phyloP scores from a whole-genome alignment of 768 basidiomycete genomes.

The Lactarius indigo region DNA sequence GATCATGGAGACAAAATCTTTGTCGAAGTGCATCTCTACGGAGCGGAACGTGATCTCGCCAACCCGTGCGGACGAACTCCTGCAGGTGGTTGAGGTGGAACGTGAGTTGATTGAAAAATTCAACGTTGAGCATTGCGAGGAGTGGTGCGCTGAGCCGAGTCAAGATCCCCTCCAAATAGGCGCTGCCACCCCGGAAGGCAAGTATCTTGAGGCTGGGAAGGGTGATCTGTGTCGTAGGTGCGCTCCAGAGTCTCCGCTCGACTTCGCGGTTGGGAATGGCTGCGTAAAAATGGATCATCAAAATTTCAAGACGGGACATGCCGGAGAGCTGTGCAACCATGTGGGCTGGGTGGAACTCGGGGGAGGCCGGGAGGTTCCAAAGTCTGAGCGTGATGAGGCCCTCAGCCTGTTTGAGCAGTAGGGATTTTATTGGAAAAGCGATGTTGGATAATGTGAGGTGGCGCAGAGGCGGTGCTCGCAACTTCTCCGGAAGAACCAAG shows the following conservation, averaged over 20 bases:
- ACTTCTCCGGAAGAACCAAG: not conserved
- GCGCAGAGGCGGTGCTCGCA: slow-evolving; percentile 1
- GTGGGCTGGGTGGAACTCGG: slow-evolving; percentile 1
- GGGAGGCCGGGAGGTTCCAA: not conserved
- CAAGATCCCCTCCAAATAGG: slow-evolving; percentile 3
- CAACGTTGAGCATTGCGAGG: not conserved
- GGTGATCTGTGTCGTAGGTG: not conserved
- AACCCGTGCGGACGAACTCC: not conserved
- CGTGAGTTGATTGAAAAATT: not conserved
- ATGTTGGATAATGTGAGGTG: slow-evolving; percentile 6
- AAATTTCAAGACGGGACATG: slow-evolving; percentile 6
- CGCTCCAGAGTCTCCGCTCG: not conserved
- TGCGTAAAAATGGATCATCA: slow-evolving; percentile 3
- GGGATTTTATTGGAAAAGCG: not conserved
- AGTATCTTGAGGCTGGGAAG: not conserved
- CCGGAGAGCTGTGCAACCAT: not conserved
- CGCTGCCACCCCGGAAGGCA: not conserved
- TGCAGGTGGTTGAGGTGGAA: not conserved
- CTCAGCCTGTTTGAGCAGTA: not conserved
- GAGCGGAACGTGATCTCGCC: not conserved
- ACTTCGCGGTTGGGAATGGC: not conserved
- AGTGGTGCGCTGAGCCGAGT: not conserved
- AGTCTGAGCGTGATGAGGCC: not conserved
- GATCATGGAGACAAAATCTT: not conserved
- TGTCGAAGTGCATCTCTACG: not conserved